Base-by-base conservation (phyloP, 345 rosid species). In the Abelmoschus esculentus region DNA sequence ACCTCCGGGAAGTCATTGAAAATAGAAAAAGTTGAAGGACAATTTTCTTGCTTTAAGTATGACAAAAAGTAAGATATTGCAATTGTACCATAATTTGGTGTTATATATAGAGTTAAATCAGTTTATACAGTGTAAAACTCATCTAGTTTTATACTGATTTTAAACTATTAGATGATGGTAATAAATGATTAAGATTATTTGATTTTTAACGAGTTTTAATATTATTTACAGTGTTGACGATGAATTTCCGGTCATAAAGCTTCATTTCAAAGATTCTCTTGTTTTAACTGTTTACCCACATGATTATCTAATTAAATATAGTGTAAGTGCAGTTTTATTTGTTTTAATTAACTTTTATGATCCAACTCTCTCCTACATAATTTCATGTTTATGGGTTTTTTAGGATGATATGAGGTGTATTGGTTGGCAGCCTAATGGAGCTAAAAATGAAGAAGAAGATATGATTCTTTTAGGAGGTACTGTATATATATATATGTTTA, bases 401-500 rank as follows among this genome's bases (percentile, higher is more conserved):
- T 86, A 93, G 98, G 77, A 83, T 0, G 77, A 80, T 18, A 28
- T 46, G 5, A 88, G 86, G 83, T 93, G 98, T 75, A 69, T 93
- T 4, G 98, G 97, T 71, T 93, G 96, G 96, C 86, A 83, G 73
- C 78, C 72, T 12, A 78, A 88, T 47, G 86, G 81, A 44, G 74
- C 84, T 52, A 81, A 74, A 69, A 86, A 86, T 40, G 83, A 87
- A 36, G 70, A 53, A 18, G 2, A 72, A 62, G 84, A 82, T 44
- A 72, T 87, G 76, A 80, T 85, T 71, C 89, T 93, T 67, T 77
- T 93, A 71, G 98, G 97, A 87, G 96, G 97, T 89, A 36, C 84
- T 53, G 22, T 2, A 36, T 36, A 0, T 40, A 1, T 40, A 40
- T 40, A 2, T 40, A 34, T 34, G 3, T 34, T 34, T 1, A 6